A percentile compares a stretch with the other conserved stretches of the same genome.
Conservation (phyloP, 441 rosid genomes). For the Corymbia calophylla region DNA sequence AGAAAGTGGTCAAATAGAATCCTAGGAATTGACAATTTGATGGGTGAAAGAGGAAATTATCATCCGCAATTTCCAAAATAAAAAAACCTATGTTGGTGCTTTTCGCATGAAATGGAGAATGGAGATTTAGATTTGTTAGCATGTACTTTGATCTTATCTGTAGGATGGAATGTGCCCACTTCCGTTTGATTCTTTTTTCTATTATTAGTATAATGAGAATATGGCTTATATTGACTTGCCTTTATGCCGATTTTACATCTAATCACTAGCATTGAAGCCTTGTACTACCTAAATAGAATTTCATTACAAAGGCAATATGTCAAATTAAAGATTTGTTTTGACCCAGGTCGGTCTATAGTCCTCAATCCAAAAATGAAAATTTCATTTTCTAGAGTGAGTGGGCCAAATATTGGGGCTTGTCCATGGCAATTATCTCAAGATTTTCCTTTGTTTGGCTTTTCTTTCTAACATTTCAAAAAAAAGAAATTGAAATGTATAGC, state of each 20-base stretch:
- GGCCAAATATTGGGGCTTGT: neutral
- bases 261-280: neutral
- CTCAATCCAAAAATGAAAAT: neutral
- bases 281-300: neutral
- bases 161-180: neutral
- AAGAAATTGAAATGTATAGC: neutral
- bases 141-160: neutral
- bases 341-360: neutral
- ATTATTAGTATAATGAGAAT: neutral
- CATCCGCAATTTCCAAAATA: neutral
- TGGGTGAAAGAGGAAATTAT: neutral
- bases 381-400: fast-evolving
- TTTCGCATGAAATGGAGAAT: neutral
- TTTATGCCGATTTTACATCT: neutral
- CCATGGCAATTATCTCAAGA: neutral
- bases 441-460: neutral
- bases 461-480: neutral
- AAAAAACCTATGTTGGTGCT: neutral
- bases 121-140: neutral
- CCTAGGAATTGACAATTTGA: neutral
- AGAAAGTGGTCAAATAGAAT: neutral
- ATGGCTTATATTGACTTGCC: neutral
- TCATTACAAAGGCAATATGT: neutral
- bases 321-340: neutral
- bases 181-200: neutral